Percentiles rank a stretch among this genome's conserved stretches.
Conservation (phyloP, 1,139 yeast species). For the Suhomyces maxii region DNA sequence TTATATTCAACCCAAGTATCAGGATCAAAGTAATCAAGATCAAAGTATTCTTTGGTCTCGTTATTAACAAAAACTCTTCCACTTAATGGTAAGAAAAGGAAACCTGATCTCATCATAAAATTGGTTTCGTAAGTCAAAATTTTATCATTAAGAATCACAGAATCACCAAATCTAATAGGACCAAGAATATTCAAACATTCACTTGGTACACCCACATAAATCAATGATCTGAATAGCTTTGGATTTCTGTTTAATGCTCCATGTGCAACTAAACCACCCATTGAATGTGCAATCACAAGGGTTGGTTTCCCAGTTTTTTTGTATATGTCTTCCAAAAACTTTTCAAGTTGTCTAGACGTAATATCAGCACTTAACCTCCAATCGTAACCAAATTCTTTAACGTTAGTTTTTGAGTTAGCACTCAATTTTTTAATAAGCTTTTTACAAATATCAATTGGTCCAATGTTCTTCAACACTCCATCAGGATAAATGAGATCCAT, state of each 20-base stretch:
- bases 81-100: constrained; percentile 69
- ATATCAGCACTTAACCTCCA: constrained; percentile 77
- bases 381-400: constrained; percentile 83
- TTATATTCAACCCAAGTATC: constrained; percentile 77
- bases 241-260: constrained; percentile 73
- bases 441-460: constrained; percentile 81
- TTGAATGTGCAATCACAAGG: constrained; percentile 80
- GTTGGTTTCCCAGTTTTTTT: constrained; percentile 52
- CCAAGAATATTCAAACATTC: constrained; percentile 87
- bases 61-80: constrained; percentile 73
- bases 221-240: constrained; percentile 63
- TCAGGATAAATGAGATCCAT: constrained; percentile 61
- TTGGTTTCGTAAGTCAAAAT: constrained; percentile 78
- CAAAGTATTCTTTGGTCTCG: constrained; percentile 55
- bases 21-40: constrained; percentile 76
- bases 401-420: constrained; percentile 59
- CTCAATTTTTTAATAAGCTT: constrained; percentile 56
- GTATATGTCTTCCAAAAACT: constrained; percentile 46
- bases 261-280: constrained; percentile 90
- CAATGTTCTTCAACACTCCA: constrained; percentile 78
- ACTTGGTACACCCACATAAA: constrained; percentile 82
- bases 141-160: constrained; percentile 70
- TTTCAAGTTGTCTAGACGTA: constrained; percentile 48
- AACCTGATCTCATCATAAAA: constrained; percentile 86
- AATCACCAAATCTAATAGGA: constrained; percentile 79